phyloP scores from a whole-genome alignment of 352 stramenopile species.

The Globisporangium megalacanthum region DNA sequence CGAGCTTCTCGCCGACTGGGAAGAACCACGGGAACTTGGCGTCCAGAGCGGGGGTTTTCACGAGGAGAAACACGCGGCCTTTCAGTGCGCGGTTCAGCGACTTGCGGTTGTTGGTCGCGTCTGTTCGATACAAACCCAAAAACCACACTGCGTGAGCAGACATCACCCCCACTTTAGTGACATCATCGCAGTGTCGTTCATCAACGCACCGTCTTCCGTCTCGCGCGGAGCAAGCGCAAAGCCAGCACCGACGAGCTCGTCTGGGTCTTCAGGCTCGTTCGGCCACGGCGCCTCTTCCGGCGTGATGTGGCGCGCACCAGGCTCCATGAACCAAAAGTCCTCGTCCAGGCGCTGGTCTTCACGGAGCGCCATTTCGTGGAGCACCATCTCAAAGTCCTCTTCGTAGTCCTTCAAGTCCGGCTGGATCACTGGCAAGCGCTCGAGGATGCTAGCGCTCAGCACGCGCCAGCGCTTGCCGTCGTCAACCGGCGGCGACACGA shows the following conservation, averaged over 20 bases:
- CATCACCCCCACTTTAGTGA: background rate
- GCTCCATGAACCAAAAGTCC: conserved; percentile 85
- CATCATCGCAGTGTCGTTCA: background rate
- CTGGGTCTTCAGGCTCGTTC: conserved; percentile 49
- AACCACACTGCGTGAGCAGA: background rate
- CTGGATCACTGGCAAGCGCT: conserved; percentile 72
- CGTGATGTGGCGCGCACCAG: conserved; percentile 59
- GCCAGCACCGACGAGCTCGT: conserved; percentile 66
- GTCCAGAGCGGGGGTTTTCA: conserved; percentile 41
- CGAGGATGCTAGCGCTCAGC: conserved; percentile 62
- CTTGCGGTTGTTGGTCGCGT: conserved; percentile 76
- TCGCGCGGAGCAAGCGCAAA: conserved; percentile 74
- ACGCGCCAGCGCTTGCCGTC: conserved; percentile 83
- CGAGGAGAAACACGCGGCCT: conserved; percentile 70
- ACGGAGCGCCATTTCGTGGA: conserved; percentile 74
- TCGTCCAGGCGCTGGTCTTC: conserved; percentile 72
- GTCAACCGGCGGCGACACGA: conserved; percentile 39
- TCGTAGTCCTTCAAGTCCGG: conserved; percentile 72
- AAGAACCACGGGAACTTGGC: conserved; percentile 80
- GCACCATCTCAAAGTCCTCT: conserved; percentile 63
- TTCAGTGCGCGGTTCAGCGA: conserved; percentile 82
- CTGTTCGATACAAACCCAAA: too few species aligned
- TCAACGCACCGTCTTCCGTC: conserved; percentile 46
- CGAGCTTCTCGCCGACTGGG: conserved; percentile 52
- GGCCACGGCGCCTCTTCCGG: conserved; percentile 69